phyloP scores from a whole-genome alignment of 345 rosid species.

The Brassica napus region Da-Ae NC_063439.1:11855501-11856000 shows the following conservation, averaged over 20 bases:
- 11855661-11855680: slow-evolving; percentile 56
- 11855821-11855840: slow-evolving; percentile 63
- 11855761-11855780: slow-evolving; percentile 77
- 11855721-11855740: background rate
- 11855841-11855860: slow-evolving; percentile 37
- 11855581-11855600: slow-evolving; percentile 64
- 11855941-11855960: background rate
- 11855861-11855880: slow-evolving; percentile 42
- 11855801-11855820: slow-evolving; percentile 76
- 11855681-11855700: slow-evolving; percentile 7
- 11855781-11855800: slow-evolving; percentile 89
- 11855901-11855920: slow-evolving; percentile 16
- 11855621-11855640: slow-evolving; percentile 81
- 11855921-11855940: background rate
- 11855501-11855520: slow-evolving; percentile 60
- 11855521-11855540: slow-evolving; percentile 77
- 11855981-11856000: slow-evolving; percentile 87
- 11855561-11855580: slow-evolving; percentile 68
- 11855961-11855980: slow-evolving; percentile 96
- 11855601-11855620: slow-evolving; percentile 78
- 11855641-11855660: slow-evolving; percentile 74
- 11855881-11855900: slow-evolving; percentile 72
- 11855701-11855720: background rate
- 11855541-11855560: slow-evolving; percentile 81
- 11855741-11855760: slow-evolving; percentile 45